Base-by-base conservation (phyloP, 2,329 filamentous ascomycete species). In the Laburnicola sp. region DNA sequence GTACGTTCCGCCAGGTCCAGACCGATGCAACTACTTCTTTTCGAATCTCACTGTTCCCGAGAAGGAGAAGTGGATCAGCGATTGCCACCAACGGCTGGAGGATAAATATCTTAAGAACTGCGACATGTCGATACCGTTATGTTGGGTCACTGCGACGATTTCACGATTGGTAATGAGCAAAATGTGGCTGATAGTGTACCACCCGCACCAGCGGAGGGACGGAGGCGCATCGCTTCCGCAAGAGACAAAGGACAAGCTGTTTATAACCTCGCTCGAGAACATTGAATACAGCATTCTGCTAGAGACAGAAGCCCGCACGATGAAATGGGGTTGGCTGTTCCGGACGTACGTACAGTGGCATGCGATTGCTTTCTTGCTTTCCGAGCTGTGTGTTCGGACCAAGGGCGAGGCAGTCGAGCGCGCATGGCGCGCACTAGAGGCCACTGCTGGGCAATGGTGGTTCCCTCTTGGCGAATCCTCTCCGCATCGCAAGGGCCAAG, bases 121-220 rank as follows among this genome's bases (percentile, higher is more conserved):
- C 53, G 82, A 85, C 48, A 79, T 80, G 57, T 75, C 77, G 0
- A 73, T 84, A 1, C 83, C 82, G 6, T 73, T 89, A 1, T 85
- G 85, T 56, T 89, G 86, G 85, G 82, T 88, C 25, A 82, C 82
- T 6, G 85, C 83, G 3, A 87, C 87, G 26, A 78, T 89, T 23
- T 81, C 84, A 2, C 82, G 87, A 7, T 77, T 93, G 28, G 84
- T 92, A 55, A 82, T 91, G 74, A 85, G 86, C 45, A 93, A 91
- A 72, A 84, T 91, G 77, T 89, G 86, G 75, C 78, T 94, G 31
- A 81, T 91, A 53, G 81, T 90, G 2, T 88, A 93, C 63, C 86
- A 93, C 60, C 88, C 88, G 0, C 80, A 87, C 62, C 83, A 88
- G 28, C 82, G 85, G 45, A 79, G 80, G 30, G 81, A 84, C 25